phyloP scores from a whole-genome alignment of 2,329 filamentous ascomycete species.

The Rutstroemia sydowiana region DNA sequence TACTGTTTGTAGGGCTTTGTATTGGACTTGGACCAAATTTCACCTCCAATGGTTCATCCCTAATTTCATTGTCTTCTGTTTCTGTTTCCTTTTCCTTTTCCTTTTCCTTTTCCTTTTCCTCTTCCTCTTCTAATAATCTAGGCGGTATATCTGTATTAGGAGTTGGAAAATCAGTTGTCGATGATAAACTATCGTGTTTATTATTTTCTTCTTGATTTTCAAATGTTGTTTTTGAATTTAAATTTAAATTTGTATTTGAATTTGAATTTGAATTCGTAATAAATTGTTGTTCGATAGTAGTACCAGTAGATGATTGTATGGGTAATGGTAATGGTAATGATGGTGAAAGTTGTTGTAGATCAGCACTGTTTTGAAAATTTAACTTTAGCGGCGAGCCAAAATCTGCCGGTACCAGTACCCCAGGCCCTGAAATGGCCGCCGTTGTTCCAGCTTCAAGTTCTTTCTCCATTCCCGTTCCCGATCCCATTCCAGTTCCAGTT shows the following conservation, averaged over 20 bases:
- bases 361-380: constrained; percentile 9
- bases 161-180: constrained; percentile 24
- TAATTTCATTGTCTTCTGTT: constrained; percentile 2
- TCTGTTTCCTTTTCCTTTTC: not conserved
- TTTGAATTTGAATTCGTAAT: not conserved
- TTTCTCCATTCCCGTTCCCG: not conserved
- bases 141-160: constrained; percentile 25
- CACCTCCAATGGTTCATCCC: not conserved
- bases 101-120: not conserved
- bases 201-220: not conserved
- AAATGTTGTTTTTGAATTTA: not conserved
- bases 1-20: constrained; percentile 4
- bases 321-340: constrained; percentile 8
- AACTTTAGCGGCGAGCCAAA: constrained; percentile 7
- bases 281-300: constrained; percentile 8
- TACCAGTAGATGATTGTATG: constrained; percentile 6
- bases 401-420: no score
- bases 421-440: no score
- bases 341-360: constrained; percentile 15
- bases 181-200: constrained; percentile 24
- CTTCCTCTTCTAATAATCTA: constrained; percentile 19
- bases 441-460: not conserved
- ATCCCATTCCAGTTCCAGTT: not conserved
- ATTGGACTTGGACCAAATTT: constrained; percentile 2
- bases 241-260: constrained; percentile 6